These are phyloP conservation scores for Kwoniella dejecticola DNA, from an alignment of 768 basidiomycete genomes.

Conservation along the genomic window DNA sequence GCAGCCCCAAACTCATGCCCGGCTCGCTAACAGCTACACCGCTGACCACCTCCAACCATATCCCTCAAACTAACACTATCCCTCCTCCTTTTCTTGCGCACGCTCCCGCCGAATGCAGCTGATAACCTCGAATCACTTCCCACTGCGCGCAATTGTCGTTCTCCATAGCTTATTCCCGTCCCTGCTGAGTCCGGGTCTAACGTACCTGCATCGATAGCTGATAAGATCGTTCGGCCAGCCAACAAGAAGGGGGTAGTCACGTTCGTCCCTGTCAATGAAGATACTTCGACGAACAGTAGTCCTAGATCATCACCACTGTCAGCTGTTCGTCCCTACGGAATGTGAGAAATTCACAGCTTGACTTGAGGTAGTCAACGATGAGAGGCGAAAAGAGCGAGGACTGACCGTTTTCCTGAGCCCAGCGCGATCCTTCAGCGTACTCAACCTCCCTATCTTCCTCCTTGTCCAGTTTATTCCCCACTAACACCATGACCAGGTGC, in stretches of 20 bases:
- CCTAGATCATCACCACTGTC: constrained; percentile 59
- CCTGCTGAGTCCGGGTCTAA: constrained; percentile 93
- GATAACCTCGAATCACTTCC: constrained; percentile 87
- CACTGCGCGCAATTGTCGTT: constrained; percentile 84
- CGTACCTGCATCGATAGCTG: constrained; percentile 84
- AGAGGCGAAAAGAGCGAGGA: constrained; percentile 1
- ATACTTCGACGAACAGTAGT: constrained; percentile 89
- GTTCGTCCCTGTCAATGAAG: constrained; percentile 88
- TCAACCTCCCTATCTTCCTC: constrained; percentile 93
- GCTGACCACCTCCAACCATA: constrained; percentile 47
- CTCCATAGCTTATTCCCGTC: constrained; percentile 94
- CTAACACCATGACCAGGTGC: constrained; percentile 69
- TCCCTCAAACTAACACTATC: constrained; percentile 51
- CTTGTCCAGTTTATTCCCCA: constrained; percentile 92
- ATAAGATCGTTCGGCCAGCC: constrained; percentile 80
- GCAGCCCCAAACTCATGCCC: too few relatives aligned
- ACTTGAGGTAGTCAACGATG: background rate
- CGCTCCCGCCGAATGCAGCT: constrained; percentile 58
- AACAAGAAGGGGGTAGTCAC: constrained; percentile 82
- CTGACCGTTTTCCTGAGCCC: constrained; percentile 92
- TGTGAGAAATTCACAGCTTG: background rate
- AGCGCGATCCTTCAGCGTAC: constrained; percentile 89
- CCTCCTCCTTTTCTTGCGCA: constrained; percentile 31
- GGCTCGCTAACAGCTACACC: constrained; percentile 49
- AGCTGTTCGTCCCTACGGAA: background rate